phyloP scores from a whole-genome alignment of 2,329 filamentous ascomycete species.

The Pseudocercospora fijiensis region DNA sequence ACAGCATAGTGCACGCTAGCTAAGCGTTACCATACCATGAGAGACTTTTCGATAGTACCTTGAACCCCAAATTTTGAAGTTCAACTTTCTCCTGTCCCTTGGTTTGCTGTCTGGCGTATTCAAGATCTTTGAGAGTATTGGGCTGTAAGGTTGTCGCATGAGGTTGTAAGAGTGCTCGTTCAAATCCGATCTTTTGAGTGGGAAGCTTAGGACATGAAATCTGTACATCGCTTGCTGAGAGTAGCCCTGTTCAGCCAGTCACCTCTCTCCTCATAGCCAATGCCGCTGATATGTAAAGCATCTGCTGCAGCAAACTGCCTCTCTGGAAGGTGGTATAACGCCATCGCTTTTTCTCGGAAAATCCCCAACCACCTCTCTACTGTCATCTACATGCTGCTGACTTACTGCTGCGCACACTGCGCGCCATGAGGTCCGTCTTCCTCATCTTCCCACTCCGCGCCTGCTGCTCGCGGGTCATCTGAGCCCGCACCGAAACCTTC shows the following conservation, averaged over 20 bases:
- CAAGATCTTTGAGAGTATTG: too few species aligned
- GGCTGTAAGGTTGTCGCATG: too few species aligned
- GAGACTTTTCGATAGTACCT: background rate
- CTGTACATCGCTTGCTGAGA: background rate
- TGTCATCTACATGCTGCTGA: background rate
- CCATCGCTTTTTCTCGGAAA: background rate
- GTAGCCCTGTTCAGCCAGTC: background rate
- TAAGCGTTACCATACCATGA: background rate
- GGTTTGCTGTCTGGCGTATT: too few species aligned
- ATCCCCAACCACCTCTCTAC: background rate
- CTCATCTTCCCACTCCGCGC: constrained; percentile 69
- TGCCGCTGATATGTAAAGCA: background rate
- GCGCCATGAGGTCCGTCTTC: constrained; percentile 59
- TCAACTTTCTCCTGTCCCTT: too few species aligned
- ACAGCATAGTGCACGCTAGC: background rate
- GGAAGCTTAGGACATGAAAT: background rate
- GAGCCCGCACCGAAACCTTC: constrained; percentile 78
- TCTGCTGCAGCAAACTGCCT: background rate
- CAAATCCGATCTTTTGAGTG: background rate
- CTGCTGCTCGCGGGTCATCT: constrained; percentile 64
- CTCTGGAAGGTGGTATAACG: background rate
- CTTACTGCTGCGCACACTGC: constrained; percentile 73
- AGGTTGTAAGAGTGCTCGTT: too few species aligned
- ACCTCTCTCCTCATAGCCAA: background rate
- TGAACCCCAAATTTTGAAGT: background rate